Conservation (phyloP, 345 rosid species). For the Passiflora organensis region DNA sequence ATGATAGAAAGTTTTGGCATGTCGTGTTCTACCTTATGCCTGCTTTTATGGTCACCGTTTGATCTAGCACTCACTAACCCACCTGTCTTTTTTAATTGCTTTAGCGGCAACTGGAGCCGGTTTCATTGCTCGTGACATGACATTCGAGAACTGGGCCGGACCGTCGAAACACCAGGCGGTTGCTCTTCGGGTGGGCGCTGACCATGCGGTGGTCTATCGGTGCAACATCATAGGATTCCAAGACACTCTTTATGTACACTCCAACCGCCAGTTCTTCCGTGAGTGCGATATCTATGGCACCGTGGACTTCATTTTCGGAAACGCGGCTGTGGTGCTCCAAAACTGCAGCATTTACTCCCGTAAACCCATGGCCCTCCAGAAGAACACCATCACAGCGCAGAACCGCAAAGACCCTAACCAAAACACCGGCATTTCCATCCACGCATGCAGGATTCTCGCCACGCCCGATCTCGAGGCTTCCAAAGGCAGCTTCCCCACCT, state of each 20-base stretch:
- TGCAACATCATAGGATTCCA: constrained; percentile 86
- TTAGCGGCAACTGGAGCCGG: constrained; percentile 93
- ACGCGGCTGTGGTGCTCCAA: constrained; percentile 89
- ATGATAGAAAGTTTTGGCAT: no score
- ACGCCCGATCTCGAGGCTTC: constrained; percentile 42
- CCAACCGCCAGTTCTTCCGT: constrained; percentile 87
- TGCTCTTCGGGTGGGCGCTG: constrained; percentile 90
- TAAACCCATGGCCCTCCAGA: constrained; percentile 70
- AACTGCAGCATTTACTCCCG: constrained; percentile 81
- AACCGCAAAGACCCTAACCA: constrained; percentile 94
- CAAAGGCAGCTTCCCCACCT: constrained; percentile 52
- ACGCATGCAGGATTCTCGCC: constrained; percentile 64
- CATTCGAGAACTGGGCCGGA: constrained; percentile 85
- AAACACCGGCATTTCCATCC: constrained; percentile 92
- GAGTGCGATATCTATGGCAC: constrained; percentile 90
- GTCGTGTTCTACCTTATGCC: no score
- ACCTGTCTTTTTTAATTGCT: neutral
- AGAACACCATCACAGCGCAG: constrained; percentile 95
- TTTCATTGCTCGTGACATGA: constrained; percentile 85
- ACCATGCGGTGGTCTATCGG: constrained; percentile 79
- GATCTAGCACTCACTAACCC: no score
- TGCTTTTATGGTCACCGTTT: no score
- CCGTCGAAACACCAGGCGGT: constrained; percentile 94
- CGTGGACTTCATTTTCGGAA: constrained; percentile 88
- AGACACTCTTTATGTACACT: constrained; percentile 89